Percentiles rank a stretch among this genome's conserved stretches.
These are phyloP conservation scores for Phaseolus lunatus DNA, from an alignment of 306 rosid genomes.

Conservation along the genomic window DNA sequence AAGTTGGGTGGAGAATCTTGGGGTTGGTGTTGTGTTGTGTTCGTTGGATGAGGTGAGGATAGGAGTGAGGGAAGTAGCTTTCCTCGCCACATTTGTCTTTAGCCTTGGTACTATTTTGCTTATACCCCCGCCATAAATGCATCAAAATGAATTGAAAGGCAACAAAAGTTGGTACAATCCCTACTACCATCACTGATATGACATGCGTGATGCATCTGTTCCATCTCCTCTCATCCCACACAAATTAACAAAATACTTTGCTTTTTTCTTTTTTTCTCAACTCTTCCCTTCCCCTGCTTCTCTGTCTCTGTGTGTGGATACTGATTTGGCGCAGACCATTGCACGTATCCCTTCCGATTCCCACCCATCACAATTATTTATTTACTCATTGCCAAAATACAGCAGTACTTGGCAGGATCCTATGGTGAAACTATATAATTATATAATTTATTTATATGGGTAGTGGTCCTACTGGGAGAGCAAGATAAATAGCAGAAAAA, in stretches of 20 bases:
- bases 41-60: no score
- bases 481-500: conserved; percentile 24
- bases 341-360: conserved; percentile 38
- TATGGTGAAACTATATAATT: conserved; percentile 1
- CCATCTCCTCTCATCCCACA: conserved; percentile 42
- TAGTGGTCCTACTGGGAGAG: conserved; percentile 43
- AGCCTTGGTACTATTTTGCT: conserved; percentile 45
- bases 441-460: not conserved
- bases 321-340: not conserved
- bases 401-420: conserved; percentile 24
- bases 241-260: conserved; percentile 24
- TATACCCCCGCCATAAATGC: conserved; percentile 52
- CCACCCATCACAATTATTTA: conserved; percentile 33
- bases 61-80: conserved; percentile 42
- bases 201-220: conserved; percentile 50
- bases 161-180: conserved; percentile 50
- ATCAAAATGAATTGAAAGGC: conserved; percentile 45
- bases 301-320: conserved; percentile 32
- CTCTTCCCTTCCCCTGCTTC: no score
- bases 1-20: conserved; percentile 46
- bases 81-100: conserved; percentile 51
- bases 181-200: conserved; percentile 47
- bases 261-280: no score
- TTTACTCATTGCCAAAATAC: conserved; percentile 34
- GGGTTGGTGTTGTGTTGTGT: not conserved